Base-by-base conservation (phyloP, 2,329 filamentous ascomycete species). In the Triangularia verruculosa region DNA sequence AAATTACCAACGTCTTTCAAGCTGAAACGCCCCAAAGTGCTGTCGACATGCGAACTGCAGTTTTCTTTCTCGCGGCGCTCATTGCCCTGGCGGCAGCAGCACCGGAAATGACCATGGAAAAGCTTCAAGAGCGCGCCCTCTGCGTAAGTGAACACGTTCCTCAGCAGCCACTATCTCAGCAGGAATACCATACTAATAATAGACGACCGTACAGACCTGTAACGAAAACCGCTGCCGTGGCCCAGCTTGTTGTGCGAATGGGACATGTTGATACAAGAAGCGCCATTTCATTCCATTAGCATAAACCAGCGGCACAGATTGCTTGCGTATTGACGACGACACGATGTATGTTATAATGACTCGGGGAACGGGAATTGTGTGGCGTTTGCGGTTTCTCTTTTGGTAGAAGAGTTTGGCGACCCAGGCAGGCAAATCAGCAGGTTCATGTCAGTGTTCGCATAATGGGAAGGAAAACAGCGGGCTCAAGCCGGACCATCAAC, bases 41-140 rank as follows among this genome's bases (percentile, higher is more conserved):
- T 27, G 11, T 1, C 24, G 59, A 47, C n/a, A 63, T 61, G 61
- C 61, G 53, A 32, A 1, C 32, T 12, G 25, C 30, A 7, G 28
- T 22, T n/a, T 24, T 54, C 9, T 17, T 66, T 15, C 6, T 56
- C 12, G 7, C 34, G 11, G 11, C 59, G 9, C 39, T 57, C 15
- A 8, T 52, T 17, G 55, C 59, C 8, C 56, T 63, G 51, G 59
- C 27, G 12, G 56, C 59, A 22, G 61, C 64, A 6, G 64, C 55
- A 24, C 64, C 64, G 3, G 59, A 60, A 39, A 66, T 63, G 59
- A 51, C 27, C 2, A 12, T 54, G 27, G 64, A 63, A 24, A 63
- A 63, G 28, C 13, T 28, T 24, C 20, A 43, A 9, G 58, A 63
- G 56, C 59, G 64, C 12, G 15, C 28, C 4, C 32, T 61, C 24